Conservation (phyloP, 441 rosid species). For the Flueggea neowawraea region DNA sequence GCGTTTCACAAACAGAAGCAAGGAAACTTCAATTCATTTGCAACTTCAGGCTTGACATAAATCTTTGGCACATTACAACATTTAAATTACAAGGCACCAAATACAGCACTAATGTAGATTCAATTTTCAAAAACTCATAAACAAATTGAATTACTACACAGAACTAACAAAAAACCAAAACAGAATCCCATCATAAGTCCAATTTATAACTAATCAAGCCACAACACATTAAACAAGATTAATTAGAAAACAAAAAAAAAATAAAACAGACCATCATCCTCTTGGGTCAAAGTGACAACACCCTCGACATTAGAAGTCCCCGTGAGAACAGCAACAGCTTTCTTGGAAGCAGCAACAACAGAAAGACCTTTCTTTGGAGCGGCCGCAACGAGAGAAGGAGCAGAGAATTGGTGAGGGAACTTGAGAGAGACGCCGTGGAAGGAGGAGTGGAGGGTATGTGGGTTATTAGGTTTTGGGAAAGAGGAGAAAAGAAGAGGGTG, state of each 20-base stretch:
- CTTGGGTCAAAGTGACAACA: slow-evolving; percentile 74
- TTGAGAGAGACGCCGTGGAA: slow-evolving; percentile 52
- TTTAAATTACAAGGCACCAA: neutral
- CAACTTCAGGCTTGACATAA: too few relatives aligned
- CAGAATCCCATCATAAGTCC: too few relatives aligned
- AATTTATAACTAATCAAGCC: too few relatives aligned
- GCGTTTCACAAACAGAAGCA: too few relatives aligned
- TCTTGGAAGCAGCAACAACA: slow-evolving; percentile 63
- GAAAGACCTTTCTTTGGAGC: slow-evolving; percentile 33
- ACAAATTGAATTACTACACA: neutral
- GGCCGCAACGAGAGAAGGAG: slow-evolving; percentile 9
- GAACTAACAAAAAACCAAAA: too few relatives aligned
- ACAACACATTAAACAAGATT: neutral
- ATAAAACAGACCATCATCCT: slow-evolving; percentile 46
- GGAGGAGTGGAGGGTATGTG: slow-evolving; percentile 29
- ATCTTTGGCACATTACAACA: too few relatives aligned
- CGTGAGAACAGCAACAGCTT: slow-evolving; percentile 83
- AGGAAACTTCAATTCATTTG: too few relatives aligned
- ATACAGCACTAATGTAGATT: neutral
- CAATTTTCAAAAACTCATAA: neutral
- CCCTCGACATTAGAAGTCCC: slow-evolving; percentile 81
- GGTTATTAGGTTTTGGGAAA: slow-evolving; percentile 16
- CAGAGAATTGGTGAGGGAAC: slow-evolving; percentile 25
- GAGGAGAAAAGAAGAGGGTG: slow-evolving; percentile 19
- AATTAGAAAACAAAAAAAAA: neutral